Evolutionary conservation across 148 eudicot genomes (phyloP), one percentile per base, ranked within the genome.

Genomic region (Drosera capensis): DNA sequence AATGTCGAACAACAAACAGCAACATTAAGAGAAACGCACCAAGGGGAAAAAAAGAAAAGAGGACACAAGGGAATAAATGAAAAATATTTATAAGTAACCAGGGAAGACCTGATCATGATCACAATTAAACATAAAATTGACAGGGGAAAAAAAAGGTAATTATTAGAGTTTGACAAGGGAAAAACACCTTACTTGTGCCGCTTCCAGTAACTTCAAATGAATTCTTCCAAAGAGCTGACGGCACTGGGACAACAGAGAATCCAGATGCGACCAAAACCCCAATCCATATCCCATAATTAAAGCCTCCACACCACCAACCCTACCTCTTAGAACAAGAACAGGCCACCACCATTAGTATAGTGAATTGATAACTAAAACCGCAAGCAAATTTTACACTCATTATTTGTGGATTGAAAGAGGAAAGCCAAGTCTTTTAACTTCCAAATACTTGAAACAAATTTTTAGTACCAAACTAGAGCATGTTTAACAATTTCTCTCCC

Each of bases 301-400:
- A 86, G 71, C 96, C 96, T 48, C 87, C 85, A 47, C 88, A 69
- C 85, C 85, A 78, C 94, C 96, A 86, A 52, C 96, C 96, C 96
- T 86, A 66, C 40, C 62, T 59, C 65, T 50, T 65, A 67, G 49
- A 47, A 56, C 31, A 53, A 63, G 50, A 54, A 36, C 49, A 34
- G 14, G 52, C 40, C 30, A 29, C 28, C 48, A 49, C 21, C 35
- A 53, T 45, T 53, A 41, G 53, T 8, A 15, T 40, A 1, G 18
- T 5, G 20, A 14, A n/a, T 14, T 40, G 1, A 15, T 19, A 40
- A 40, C 11, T 14, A 13, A 39, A 14, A 14, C 39, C 29, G 47
- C 8, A 25, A 46, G 48, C n/a, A 36, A 42, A 15, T 12, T 15
- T 20, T 20, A 14, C 13, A 20, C 25, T 39, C n/a, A n/a, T n/a